Evolutionary conservation across 169 alveolate genomes (phyloP).

Genomic region (Theileria orientalis): DNA sequence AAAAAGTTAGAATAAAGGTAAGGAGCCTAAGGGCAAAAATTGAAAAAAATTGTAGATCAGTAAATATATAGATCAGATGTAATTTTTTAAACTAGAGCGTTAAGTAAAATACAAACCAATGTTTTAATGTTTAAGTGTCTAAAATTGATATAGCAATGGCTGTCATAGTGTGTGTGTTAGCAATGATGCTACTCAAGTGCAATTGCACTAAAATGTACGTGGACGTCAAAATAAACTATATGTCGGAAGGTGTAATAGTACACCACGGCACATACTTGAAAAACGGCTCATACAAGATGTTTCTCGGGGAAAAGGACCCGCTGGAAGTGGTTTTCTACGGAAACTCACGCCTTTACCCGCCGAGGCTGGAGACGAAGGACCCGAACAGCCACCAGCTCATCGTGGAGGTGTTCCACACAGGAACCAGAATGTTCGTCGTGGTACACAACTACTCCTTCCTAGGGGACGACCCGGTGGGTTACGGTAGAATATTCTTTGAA

Average conservation of each 20-base stretch:
- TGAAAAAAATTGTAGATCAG: no score
- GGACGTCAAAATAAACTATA: background rate
- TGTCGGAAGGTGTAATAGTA: background rate
- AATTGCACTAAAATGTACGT: background rate
- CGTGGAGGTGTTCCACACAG: background rate
- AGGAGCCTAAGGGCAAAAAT: no score
- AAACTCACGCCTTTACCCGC: background rate
- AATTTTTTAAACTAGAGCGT: background rate
- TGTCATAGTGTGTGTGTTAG: background rate
- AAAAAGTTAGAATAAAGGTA: no score
- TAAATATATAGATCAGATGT: background rate
- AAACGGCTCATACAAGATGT: background rate
- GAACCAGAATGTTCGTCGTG: background rate
- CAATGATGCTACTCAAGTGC: background rate
- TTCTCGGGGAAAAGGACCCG: background rate
- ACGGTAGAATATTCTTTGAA: background rate
- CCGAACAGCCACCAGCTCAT: background rate
- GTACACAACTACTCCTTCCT: background rate
- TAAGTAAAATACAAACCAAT: background rate
- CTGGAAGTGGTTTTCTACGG: background rate
- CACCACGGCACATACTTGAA: background rate
- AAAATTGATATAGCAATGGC: background rate
- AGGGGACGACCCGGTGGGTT: background rate
- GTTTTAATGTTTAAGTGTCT: background rate
- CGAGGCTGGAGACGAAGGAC: background rate